Evolutionary conservation across 2,329 filamentous ascomycete species (phyloP), one percentile per base, ranked within the genome.

Genomic region (Pseudofabraea citricarpa): DNA sequence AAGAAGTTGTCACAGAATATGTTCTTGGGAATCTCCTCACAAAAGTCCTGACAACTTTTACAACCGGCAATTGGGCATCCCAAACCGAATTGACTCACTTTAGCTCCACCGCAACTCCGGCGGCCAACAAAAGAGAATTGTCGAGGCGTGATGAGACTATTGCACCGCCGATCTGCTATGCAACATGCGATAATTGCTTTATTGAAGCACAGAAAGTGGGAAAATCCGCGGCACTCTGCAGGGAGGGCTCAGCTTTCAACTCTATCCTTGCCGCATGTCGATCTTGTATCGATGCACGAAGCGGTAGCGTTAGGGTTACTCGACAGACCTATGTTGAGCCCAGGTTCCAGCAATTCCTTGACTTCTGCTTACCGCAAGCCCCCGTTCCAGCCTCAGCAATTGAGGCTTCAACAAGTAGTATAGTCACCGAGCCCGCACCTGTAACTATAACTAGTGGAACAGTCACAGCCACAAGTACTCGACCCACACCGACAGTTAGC

Each of bases 1-100:
- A 70, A 19, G 55, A 72, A 5, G 57, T 63, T 2, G 43, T 66
- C 6, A 52, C 63, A 21, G 65, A 64, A 20, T 57, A 62, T 8
- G 56, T 64, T 2, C 49, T 46, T 22, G 44, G 50, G 1, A 44
- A 44, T 2, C 13, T 45, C 20, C 54, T 55, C 2, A 36, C 36
- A 1, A 42, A 38, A 22, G 18, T 44, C 4, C 16, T 52, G 3
- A 69, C 62, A 0, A 77, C 73, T 1, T 63, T 71, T 40, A 69
- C 68, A 1, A 81, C 76, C 0, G 77, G 78, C 2, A 72, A 79
- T 55, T 81, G 74, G 70, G 66, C 55, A 2, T 72, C 75, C 0
- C 76, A 80, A 49, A 56, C 73, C 1, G 64, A 62, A 10, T 44
- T 78, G n/a, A 68, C 70, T 2, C 65, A 64, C 20, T 72, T 49